These are phyloP conservation scores for Suillus tomentosus DNA, from an alignment of 768 basidiomycete species.

Conservation along the genomic window DNA sequence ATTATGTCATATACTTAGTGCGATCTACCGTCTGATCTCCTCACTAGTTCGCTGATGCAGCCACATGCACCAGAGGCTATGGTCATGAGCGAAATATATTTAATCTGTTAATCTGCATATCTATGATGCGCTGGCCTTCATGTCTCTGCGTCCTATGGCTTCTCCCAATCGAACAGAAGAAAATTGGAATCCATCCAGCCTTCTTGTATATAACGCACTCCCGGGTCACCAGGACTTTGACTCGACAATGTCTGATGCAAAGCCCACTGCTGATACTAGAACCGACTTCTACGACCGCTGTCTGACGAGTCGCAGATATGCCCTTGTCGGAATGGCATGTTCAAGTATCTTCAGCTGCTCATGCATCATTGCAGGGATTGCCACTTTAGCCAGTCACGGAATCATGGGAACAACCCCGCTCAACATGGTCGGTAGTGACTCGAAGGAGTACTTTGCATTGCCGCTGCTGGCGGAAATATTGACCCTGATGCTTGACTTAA, in stretches of 20 bases:
- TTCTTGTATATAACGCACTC: neutral
- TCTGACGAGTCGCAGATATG: neutral
- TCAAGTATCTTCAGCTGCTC: neutral
- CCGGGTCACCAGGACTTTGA: neutral
- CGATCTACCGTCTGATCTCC: too few species aligned
- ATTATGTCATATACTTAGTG: too few species aligned
- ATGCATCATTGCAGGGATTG: too few species aligned
- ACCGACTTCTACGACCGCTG: neutral
- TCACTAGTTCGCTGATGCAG: too few species aligned
- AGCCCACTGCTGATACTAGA: neutral
- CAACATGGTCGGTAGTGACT: too few species aligned
- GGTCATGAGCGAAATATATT: neutral
- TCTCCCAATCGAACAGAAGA: neutral
- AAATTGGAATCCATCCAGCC: neutral
- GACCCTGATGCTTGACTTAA: conserved; percentile 26
- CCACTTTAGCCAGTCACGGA: too few species aligned
- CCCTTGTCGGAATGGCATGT: neutral
- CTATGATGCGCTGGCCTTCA: neutral
- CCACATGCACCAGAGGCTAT: too few species aligned
- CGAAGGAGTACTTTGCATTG: too few species aligned
- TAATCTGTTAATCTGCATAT: neutral
- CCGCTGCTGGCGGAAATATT: conserved; percentile 23
- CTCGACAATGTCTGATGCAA: neutral
- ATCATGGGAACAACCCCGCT: too few species aligned
- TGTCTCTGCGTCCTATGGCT: neutral